Percentiles rank a stretch among this genome's conserved stretches.
Evolutionary conservation across 345 rosid genomes (phyloP).

Genomic region (Populus ilicifolia): DNA sequence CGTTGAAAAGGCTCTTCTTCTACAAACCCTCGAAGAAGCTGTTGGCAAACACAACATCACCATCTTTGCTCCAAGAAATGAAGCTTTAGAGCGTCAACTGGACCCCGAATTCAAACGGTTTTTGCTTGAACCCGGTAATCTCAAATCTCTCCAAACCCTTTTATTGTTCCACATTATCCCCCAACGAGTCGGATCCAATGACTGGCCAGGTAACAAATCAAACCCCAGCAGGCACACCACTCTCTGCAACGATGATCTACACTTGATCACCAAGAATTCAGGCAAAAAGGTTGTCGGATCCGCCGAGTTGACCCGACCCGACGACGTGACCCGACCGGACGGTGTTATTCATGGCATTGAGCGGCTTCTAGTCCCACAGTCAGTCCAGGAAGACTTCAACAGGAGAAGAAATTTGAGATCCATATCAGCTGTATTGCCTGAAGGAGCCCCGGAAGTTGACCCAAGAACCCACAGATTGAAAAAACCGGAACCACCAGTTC

Average conservation of each 20-base stretch:
- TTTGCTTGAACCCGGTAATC: slow-evolving; percentile 34
- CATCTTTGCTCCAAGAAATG: slow-evolving; percentile 33
- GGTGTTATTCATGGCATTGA: slow-evolving; percentile 75
- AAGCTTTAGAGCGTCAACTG: slow-evolving; percentile 29
- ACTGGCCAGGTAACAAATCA: slow-evolving; percentile 19
- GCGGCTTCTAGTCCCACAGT: slow-evolving; percentile 58
- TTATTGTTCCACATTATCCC: slow-evolving; percentile 32
- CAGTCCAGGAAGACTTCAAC: slow-evolving; percentile 70
- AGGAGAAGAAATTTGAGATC: slow-evolving; percentile 57
- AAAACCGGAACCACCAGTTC: slow-evolving; percentile 53
- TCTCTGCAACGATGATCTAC: slow-evolving; percentile 48
- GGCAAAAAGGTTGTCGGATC: slow-evolving; percentile 44
- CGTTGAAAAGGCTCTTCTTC: slow-evolving; percentile 34
- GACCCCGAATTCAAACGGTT: slow-evolving; percentile 36
- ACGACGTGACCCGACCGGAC: slow-evolving; percentile 63
- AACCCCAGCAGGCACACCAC: slow-evolving; percentile 40
- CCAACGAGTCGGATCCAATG: slow-evolving; percentile 16
- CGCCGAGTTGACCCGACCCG: slow-evolving; percentile 45
- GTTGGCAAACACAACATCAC: slow-evolving; percentile 31
- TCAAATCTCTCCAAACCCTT: slow-evolving; percentile 32
- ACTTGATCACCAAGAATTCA: slow-evolving; percentile 32
- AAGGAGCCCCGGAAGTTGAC: slow-evolving; percentile 74
- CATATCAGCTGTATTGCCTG: slow-evolving; percentile 62
- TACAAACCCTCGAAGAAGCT: slow-evolving; percentile 30
- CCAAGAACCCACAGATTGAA: slow-evolving; percentile 67